Evolutionary conservation across 2,329 filamentous ascomycete genomes (phyloP).

Genomic region (Phaeomoniella chlamydospora): DNA sequence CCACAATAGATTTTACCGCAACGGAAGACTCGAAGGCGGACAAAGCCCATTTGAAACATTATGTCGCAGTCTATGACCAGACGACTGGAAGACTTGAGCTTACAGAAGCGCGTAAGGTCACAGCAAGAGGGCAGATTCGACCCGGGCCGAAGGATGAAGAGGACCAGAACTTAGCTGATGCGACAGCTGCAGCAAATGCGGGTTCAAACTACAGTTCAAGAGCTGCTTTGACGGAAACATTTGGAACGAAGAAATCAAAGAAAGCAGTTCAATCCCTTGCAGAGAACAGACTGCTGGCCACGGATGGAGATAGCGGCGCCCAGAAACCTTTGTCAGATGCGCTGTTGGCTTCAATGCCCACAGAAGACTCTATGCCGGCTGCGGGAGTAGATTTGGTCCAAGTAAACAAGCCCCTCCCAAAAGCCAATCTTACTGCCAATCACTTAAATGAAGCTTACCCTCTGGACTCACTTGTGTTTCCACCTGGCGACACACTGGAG

Average conservation of each 20-base stretch:
- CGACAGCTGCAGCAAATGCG: conserved; percentile 15
- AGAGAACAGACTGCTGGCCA: conserved; percentile 31
- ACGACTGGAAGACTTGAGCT: conserved; percentile 37
- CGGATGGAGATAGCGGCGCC: conserved; percentile 16
- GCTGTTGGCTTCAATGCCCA: conserved; percentile 25
- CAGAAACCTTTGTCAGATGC: conserved; percentile 25
- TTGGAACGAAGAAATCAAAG: conserved; percentile 34
- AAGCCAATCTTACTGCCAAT: conserved; percentile 24
- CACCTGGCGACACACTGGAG: conserved; percentile 24
- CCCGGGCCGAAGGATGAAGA: conserved; percentile 14
- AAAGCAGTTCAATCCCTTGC: conserved; percentile 31
- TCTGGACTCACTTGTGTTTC: conserved; percentile 23
- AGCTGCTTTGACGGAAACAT: conserved; percentile 29
- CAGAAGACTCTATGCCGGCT: conserved; percentile 6
- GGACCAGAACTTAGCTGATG: conserved; percentile 7
- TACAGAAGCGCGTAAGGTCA: conserved; percentile 38
- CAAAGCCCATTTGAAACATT: conserved; percentile 40
- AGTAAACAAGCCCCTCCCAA: conserved; percentile 29
- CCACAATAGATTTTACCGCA: conserved; percentile 45
- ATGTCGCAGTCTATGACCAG: conserved; percentile 46
- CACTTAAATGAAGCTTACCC: conserved; percentile 31
- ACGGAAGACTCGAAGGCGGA: conserved; percentile 27
- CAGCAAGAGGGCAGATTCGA: conserved; percentile 33
- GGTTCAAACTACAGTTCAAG: conserved; percentile 8
- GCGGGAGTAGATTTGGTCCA: conserved; percentile 16